Percentiles rank a stretch among this genome's conserved stretches.
Evolutionary conservation across 192 early-diverging fungal species (phyloP).

Genomic region (Podila clonocystis): DNA sequence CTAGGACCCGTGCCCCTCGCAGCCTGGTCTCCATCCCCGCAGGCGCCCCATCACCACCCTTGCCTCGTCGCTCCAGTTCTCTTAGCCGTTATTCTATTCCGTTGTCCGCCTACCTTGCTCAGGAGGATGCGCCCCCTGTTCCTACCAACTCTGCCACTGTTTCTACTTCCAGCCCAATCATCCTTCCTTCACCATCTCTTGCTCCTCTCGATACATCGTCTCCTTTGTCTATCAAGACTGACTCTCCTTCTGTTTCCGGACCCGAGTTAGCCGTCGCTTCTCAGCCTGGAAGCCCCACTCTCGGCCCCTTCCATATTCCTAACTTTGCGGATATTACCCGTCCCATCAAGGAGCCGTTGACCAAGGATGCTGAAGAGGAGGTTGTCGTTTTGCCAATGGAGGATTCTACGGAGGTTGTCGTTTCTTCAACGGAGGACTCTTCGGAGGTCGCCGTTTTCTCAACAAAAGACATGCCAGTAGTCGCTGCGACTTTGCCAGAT

Average conservation of each 20-base stretch:
- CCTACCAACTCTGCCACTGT: conserved; percentile 17
- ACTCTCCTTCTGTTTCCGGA: background rate
- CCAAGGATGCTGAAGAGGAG: no score
- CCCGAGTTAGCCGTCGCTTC: background rate
- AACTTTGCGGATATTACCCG: background rate
- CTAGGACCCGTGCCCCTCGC: conserved; percentile 30
- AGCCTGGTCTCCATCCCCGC: conserved; percentile 25
- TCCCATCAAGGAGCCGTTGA: background rate
- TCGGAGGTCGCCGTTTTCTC: no score
- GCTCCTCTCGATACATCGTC: background rate
- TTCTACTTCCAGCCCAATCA: background rate
- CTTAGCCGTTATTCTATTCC: conserved; percentile 42
- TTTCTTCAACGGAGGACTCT: no score
- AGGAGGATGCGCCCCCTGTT: conserved; percentile 33
- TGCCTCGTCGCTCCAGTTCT: conserved; percentile 42
- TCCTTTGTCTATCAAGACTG: background rate
- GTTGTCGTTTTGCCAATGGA: no score
- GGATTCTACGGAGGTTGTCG: no score
- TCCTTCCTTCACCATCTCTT: background rate
- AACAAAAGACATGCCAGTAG: no score
- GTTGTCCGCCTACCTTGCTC: conserved; percentile 24
- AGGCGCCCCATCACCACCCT: conserved; percentile 34
- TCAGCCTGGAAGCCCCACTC: conserved; percentile 21
- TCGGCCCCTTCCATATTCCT: conserved; percentile 31
- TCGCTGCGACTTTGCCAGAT: background rate